Evolutionary conservation across 371 early-diverging fungal genomes (phyloP), one percentile per base, ranked within the genome.

Genomic region (Mucor plumbeus): DNA sequence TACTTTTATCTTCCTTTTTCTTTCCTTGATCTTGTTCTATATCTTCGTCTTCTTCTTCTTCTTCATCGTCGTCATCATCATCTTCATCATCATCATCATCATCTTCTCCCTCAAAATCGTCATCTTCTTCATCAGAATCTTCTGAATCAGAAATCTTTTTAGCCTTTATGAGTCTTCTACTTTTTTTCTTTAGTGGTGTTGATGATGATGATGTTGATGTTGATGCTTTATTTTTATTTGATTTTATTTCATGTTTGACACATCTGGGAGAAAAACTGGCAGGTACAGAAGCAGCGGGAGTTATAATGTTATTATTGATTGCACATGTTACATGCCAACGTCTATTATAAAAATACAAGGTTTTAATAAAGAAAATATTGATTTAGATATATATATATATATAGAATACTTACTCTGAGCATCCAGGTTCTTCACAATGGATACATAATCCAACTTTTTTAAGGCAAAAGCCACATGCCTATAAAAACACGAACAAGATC

Each of bases 301-400:
- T 64, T n/a, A 79, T 69, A 8, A 76, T n/a, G 14, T 69, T 63
- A 17, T 68, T 67, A 17, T 71, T 64, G 7, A 76, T 70, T 31
- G 70, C 79, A 59, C 79, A 93, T 7, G 76, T 74, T 14, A 65
- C 72, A 70, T 79, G 79, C 53, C 74, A 79, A 53, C 13, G 17
- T 36, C 79, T 79, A 54, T 9, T 13, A 41, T 9, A 33, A 3
- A 26, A 26, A 61, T 9, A 10, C 8, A 60, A 17, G 34, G 47
- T n/a, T 17, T 38, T n/a, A 17, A 26, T 26, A 26, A 26, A 26
- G 26, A 26, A 26, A 26, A 26, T 26, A 26, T 3, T 26, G 26
- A 26, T 26, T 26, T 26, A n/a, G n/a, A n/a, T n/a, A n/a, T n/a
- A n/a, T n/a, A n/a, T n/a, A n/a, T n/a, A 26, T 26, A 26, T 26